Evolutionary conservation across 805 yeast species (phyloP).

Genomic region (Tetrapisispora pingtungensis): DNA sequence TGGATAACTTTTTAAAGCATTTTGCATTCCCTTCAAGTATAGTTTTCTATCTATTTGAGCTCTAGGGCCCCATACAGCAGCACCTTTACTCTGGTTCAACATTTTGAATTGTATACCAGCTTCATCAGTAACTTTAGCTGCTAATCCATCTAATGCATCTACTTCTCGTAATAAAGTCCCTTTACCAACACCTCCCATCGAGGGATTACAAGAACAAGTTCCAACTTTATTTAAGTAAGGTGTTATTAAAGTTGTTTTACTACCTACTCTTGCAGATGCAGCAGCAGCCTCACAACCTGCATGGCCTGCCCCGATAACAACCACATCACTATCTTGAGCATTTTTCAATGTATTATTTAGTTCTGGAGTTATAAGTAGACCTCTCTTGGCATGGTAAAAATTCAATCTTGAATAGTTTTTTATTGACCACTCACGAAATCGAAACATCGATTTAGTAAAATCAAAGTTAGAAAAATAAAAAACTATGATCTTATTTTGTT

Average conservation of each 20-base stretch:
- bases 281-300: conserved; percentile 98
- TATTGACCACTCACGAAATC: too few relatives aligned
- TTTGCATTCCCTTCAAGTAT: conserved; percentile 73
- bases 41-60: conserved; percentile 88
- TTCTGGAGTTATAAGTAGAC: conserved; percentile 7
- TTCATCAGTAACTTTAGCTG: conserved; percentile 74
- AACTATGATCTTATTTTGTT: too few relatives aligned
- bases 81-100: conserved; percentile 74
- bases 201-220: conserved; percentile 93
- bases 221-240: conserved; percentile 73
- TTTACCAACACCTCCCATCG: conserved; percentile 97
- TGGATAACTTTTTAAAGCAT: conserved; percentile 45
- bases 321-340: conserved; percentile 34
- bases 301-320: conserved; percentile 96
- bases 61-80: conserved; percentile 97
- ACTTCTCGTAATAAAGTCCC: conserved; percentile 88
- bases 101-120: conserved; percentile 91
- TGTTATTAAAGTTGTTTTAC: conserved; percentile 48
- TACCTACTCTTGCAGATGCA: conserved; percentile 81
- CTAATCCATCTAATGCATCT: conserved; percentile 93
- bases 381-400: background rate
- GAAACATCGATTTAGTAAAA: background rate
- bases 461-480: too few relatives aligned
- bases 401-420: background rate
- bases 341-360: conserved; percentile 5